A percentile compares a stretch with the other conserved stretches of the same genome.
Conservation (phyloP, 2,329 filamentous ascomycete genomes). For the Fusarium siculi region DNA sequence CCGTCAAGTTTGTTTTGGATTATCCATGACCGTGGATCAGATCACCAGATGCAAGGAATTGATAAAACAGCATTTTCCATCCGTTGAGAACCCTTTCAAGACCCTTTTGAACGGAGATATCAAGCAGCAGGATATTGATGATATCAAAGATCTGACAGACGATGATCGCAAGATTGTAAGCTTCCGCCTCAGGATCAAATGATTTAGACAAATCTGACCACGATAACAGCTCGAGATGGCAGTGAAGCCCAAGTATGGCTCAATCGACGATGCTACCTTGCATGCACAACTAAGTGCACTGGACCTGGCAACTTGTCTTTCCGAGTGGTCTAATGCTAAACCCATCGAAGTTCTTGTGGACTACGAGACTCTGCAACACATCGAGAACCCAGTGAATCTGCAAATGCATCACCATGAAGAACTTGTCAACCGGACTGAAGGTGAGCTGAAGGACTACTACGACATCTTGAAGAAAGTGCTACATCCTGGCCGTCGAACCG, state of each 20-base stretch:
- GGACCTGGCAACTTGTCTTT: slow-evolving; percentile 35
- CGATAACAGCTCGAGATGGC: slow-evolving; percentile 25
- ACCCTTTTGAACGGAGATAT: slow-evolving; percentile 38
- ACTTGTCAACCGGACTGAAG: slow-evolving; percentile 31
- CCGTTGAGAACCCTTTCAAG: slow-evolving; percentile 27
- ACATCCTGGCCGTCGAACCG: neutral
- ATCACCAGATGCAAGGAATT: slow-evolving; percentile 24
- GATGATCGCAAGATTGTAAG: slow-evolving; percentile 29
- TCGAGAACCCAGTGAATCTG: slow-evolving; percentile 61
- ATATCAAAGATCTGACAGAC: slow-evolving; percentile 7
- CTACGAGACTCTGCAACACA: slow-evolving; percentile 50
- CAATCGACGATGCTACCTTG: slow-evolving; percentile 28
- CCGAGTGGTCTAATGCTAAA: slow-evolving; percentile 24
- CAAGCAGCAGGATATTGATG: slow-evolving; percentile 24
- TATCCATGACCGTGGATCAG: slow-evolving; percentile 29
- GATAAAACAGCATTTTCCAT: slow-evolving; percentile 29
- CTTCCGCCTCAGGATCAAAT: neutral
- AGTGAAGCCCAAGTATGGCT: slow-evolving; percentile 26
- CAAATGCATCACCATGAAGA: slow-evolving; percentile 50
- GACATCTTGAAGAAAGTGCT: slow-evolving; percentile 15
- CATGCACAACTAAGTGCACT: slow-evolving; percentile 36
- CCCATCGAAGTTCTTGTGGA: slow-evolving; percentile 50
- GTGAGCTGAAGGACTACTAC: slow-evolving; percentile 27
- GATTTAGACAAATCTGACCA: neutral
- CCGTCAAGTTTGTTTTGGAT: slow-evolving; percentile 38